Evolutionary conservation across 2,329 filamentous ascomycete species (phyloP).

Genomic region (Colletotrichum sp.): DNA sequence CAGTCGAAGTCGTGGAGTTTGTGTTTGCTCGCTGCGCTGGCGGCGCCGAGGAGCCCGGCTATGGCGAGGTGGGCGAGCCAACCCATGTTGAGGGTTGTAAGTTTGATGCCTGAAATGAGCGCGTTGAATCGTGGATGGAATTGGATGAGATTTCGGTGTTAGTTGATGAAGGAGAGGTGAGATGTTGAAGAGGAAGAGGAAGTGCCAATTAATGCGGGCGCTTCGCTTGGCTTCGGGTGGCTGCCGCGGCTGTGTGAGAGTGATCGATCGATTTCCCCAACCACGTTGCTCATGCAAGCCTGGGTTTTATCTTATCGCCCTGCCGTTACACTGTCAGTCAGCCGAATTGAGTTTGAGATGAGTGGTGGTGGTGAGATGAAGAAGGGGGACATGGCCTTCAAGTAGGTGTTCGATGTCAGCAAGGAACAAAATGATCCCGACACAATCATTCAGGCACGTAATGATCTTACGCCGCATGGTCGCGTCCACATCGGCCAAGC

Average conservation of each 20-base stretch:
- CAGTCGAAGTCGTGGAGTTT: conserved; percentile 35
- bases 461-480: not conserved
- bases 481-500: not conserved
- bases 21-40: not conserved
- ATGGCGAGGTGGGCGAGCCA: not conserved
- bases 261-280: not conserved
- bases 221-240: not conserved
- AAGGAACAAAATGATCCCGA: not conserved
- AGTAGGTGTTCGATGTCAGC: not conserved
- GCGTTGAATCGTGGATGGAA: not conserved
- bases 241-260: not conserved
- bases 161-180: not conserved
- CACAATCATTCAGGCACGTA: not conserved
- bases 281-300: not conserved
- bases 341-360: not conserved
- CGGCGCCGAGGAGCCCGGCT: not conserved
- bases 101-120: not conserved
- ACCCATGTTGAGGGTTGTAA: not conserved
- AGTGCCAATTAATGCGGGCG: not conserved
- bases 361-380: not conserved
- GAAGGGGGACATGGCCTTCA: not conserved
- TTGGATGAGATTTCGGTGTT: not conserved
- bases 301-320: not conserved
- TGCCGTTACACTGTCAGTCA: not conserved
- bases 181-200: not conserved